Evolutionary conservation across 2,329 filamentous ascomycete genomes (phyloP).

Genomic region (Epichloe coenophiala): DNA sequence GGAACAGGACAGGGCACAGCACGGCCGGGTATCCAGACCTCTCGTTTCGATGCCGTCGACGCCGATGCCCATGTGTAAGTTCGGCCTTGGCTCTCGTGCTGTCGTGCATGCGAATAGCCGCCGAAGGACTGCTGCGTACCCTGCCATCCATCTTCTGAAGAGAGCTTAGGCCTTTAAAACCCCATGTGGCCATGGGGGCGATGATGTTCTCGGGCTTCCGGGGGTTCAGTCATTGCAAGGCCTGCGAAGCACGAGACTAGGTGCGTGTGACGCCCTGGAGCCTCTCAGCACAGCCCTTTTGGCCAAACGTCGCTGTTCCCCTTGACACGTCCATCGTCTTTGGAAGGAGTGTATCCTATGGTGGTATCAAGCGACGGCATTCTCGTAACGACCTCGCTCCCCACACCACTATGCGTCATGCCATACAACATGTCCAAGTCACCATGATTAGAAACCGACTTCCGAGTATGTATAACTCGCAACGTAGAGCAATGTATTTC

Average conservation of each 20-base stretch:
- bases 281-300: not conserved
- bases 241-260: not conserved
- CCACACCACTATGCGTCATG: too few species aligned
- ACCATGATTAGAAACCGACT: too few species aligned
- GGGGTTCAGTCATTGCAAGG: not conserved
- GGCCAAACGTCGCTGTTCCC: too few species aligned
- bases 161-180: conserved; percentile 1
- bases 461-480: too few species aligned
- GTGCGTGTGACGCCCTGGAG: not conserved
- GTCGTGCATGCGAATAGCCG: conserved; percentile 20
- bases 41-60: not conserved
- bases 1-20: not conserved
- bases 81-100: conserved; percentile 3
- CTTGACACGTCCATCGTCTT: not conserved
- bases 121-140: conserved; percentile 10
- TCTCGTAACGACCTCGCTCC: too few species aligned
- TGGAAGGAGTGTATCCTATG: not conserved
- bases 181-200: conserved; percentile 2
- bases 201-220: not conserved
- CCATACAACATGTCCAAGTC: too few species aligned
- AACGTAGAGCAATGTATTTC: too few species aligned
- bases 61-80: not conserved
- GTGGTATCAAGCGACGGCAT: too few species aligned
- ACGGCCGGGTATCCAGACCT: not conserved
- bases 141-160: not conserved